Percentiles rank a stretch among this genome's conserved stretches.
phyloP scores from a whole-genome alignment of 176 grass and related monocot genomes.

The Aegilops tauschii region DNA sequence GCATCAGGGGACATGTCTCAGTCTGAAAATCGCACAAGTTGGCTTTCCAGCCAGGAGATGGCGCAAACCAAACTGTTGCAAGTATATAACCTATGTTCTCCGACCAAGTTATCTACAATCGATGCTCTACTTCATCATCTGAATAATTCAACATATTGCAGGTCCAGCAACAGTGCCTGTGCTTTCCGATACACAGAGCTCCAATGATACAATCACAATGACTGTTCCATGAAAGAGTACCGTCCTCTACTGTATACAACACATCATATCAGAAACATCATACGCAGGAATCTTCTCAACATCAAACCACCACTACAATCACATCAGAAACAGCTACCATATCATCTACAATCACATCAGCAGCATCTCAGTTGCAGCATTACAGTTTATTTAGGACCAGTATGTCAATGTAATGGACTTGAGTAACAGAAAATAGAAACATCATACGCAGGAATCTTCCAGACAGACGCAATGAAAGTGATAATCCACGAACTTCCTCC shows the following conservation, averaged over 20 bases:
- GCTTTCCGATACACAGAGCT: background rate
- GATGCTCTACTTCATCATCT: background rate
- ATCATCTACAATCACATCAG: background rate
- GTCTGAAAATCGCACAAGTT: conserved; percentile 42
- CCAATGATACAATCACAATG: background rate
- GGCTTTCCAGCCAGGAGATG: conserved; percentile 56
- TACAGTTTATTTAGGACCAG: background rate
- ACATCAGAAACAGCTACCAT: background rate
- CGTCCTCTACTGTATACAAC: too few species aligned
- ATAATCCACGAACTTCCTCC: conserved; percentile 9
- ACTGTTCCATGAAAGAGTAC: too few species aligned
- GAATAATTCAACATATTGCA: conserved; percentile 23
- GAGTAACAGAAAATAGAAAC: conserved; percentile 20
- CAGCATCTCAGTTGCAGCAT: background rate
- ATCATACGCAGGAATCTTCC: conserved; percentile 21
- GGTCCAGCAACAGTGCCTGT: conserved; percentile 13
- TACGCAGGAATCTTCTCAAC: background rate
- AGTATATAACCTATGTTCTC: conserved; percentile 27
- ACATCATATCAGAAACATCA: too few species aligned
- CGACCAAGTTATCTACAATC: background rate
- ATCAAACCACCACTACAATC: conserved; percentile 1
- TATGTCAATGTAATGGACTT: background rate
- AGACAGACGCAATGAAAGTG: background rate
- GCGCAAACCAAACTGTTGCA: conserved; percentile 9
- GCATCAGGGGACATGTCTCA: conserved; percentile 16